Evolutionary conservation across 2,329 filamentous ascomycete species (phyloP).

Genomic region (Huntiella bhutanensis): DNA sequence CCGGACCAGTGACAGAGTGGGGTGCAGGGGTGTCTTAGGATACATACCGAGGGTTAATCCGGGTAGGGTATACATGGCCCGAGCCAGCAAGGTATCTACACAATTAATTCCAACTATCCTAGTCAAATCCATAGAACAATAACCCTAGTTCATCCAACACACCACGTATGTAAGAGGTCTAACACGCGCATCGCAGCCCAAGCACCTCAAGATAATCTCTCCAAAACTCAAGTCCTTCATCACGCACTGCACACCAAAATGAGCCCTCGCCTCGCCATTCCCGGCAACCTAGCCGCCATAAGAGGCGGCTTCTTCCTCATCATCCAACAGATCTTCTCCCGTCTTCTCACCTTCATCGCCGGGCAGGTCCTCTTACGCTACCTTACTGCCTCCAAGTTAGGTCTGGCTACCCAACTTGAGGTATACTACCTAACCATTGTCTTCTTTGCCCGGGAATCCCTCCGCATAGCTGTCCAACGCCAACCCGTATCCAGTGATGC

Average conservation of each 20-base stretch:
- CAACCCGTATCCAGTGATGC: conserved; percentile 23
- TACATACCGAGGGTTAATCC: no score
- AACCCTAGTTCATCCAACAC: no score
- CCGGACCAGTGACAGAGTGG: no score
- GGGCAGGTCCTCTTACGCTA: conserved; percentile 84
- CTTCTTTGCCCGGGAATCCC: conserved; percentile 80
- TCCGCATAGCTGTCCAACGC: conserved; percentile 80
- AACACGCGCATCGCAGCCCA: no score
- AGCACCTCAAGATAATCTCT: no score
- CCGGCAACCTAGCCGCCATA: conserved; percentile 22
- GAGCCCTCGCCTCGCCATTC: background rate
- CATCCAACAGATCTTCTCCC: conserved; percentile 69
- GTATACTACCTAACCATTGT: conserved; percentile 85
- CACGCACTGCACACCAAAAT: background rate
- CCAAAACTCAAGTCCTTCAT: no score
- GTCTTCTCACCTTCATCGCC: conserved; percentile 71
- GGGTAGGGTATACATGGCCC: no score
- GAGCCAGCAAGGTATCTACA: no score
- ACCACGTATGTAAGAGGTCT: no score
- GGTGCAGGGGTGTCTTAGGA: no score
- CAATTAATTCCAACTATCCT: no score
- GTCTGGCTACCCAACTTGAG: conserved; percentile 75
- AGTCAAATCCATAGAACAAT: no score
- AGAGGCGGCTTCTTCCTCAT: conserved; percentile 73
- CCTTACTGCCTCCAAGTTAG: conserved; percentile 67